These are phyloP conservation scores for Stagonosporopsis cucurbitacearum DNA, from an alignment of 2,329 filamentous ascomycete genomes.

Conservation along the genomic window DNA sequence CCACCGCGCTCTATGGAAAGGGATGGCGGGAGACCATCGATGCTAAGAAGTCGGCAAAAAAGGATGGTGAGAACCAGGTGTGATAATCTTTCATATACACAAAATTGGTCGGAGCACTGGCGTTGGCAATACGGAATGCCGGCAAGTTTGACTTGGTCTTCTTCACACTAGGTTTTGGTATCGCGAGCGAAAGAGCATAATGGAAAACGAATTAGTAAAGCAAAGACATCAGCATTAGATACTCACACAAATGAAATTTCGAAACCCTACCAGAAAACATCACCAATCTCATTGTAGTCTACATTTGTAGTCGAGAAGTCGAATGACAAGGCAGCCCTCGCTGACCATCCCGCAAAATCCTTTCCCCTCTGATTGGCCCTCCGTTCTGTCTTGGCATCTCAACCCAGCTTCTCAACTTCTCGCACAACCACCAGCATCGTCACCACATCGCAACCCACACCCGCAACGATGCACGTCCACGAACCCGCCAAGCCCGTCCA, in stretches of 20 bases:
- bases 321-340: not conserved
- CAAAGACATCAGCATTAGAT: not conserved
- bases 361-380: conserved; percentile 26
- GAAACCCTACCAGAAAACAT: not conserved
- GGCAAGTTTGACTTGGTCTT: not conserved
- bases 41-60: conserved; percentile 52
- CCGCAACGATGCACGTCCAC: conserved; percentile 17
- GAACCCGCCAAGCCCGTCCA: conserved; percentile 25
- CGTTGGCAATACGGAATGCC: not conserved
- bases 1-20: conserved; percentile 59
- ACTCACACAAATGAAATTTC: not conserved
- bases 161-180: too few species aligned
- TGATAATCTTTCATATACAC: conserved; percentile 4
- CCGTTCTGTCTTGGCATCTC: conserved; percentile 20
- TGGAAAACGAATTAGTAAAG: too few species aligned
- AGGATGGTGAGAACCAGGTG: conserved; percentile 33
- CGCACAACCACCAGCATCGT: conserved; percentile 18
- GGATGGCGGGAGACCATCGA: conserved; percentile 63
- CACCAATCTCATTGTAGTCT: not conserved
- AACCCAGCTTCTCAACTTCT: conserved; percentile 21
- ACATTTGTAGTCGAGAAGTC: not conserved
- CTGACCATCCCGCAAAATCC: conserved; percentile 37
- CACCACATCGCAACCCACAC: conserved; percentile 18
- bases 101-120: not conserved
- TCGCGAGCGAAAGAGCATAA: too few species aligned